Conservation (phyloP, 805 yeast species). For the Saccharomycopsis sp. region DNA sequence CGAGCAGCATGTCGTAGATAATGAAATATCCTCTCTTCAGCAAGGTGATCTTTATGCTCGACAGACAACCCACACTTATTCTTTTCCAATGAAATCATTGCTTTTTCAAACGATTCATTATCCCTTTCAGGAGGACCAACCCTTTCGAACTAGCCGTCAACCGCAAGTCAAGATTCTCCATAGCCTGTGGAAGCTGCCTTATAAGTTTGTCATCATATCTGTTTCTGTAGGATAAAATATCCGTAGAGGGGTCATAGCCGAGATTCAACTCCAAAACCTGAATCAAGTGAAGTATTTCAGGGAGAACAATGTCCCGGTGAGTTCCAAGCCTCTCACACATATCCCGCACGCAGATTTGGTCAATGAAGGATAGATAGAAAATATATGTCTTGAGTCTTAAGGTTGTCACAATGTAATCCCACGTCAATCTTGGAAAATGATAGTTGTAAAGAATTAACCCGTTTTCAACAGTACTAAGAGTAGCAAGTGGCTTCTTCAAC, state of each 20-base stretch:
- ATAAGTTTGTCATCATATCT: slow-evolving; percentile 21
- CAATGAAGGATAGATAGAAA: slow-evolving; percentile 30
- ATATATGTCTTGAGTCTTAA: slow-evolving; percentile 28
- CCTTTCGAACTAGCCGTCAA: slow-evolving; percentile 1
- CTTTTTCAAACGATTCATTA: not conserved
- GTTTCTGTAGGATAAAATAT: slow-evolving; percentile 2
- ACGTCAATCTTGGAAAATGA: slow-evolving; percentile 23
- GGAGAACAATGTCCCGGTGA: slow-evolving; percentile 17
- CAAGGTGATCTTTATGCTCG: no score
- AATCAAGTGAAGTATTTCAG: slow-evolving; percentile 23
- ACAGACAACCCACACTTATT: slow-evolving; percentile 4
- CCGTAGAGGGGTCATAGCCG: slow-evolving; percentile 22
- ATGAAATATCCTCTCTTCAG: no score
- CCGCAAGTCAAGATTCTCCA: slow-evolving; percentile 15
- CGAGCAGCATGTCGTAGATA: no score
- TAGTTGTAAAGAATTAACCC: slow-evolving; percentile 23
- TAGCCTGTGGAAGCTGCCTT: slow-evolving; percentile 13
- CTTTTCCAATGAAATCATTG: slow-evolving; percentile 4
- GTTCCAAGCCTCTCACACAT: slow-evolving; percentile 24
- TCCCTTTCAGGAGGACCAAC: not conserved
- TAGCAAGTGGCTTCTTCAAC: slow-evolving; percentile 23
- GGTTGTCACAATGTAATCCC: slow-evolving; percentile 24
- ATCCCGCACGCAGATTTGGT: slow-evolving; percentile 23
- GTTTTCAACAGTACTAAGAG: slow-evolving; percentile 15
- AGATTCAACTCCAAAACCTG: slow-evolving; percentile 26